Evolutionary conservation across 192 early-diverging fungal species (phyloP).

Genomic region (Jimgerdemannia lactiflua): DNA sequence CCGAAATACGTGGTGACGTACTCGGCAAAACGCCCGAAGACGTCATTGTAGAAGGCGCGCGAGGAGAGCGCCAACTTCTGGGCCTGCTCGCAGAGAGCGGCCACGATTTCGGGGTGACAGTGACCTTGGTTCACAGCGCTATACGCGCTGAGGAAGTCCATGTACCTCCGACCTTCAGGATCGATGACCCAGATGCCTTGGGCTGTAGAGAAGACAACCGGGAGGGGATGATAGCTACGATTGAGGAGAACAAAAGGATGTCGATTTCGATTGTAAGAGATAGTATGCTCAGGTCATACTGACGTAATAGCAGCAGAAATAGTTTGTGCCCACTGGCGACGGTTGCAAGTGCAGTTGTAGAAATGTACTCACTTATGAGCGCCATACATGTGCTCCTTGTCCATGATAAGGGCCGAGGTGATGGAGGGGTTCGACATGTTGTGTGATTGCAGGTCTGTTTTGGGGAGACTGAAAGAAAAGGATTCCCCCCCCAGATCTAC

Average conservation of each 20-base stretch:
- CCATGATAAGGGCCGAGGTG: constrained; percentile 48
- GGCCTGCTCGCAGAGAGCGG: constrained; percentile 89
- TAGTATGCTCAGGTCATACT: not conserved
- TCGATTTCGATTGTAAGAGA: not conserved
- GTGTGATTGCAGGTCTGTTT: no score
- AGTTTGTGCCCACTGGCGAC: no score
- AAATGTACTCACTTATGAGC: constrained; percentile 83
- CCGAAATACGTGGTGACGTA: constrained; percentile 94
- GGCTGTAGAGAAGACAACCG: constrained; percentile 86
- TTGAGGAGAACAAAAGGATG: not conserved
- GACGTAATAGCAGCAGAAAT: no score
- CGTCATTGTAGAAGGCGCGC: constrained; percentile 96
- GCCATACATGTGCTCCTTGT: constrained; percentile 81
- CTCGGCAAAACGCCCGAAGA: constrained; percentile 87
- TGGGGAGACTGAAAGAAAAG: no score
- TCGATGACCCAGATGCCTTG: constrained; percentile 94
- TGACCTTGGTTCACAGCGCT: constrained; percentile 91
- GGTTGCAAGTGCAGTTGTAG: not conserved
- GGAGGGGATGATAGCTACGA: constrained; percentile 93
- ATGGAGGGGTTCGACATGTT: not conserved
- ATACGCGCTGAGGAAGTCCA: constrained; percentile 88
- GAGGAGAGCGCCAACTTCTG: constrained; percentile 82
- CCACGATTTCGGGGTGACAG: constrained; percentile 93
- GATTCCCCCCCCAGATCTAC: no score
- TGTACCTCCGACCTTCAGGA: constrained; percentile 84